Evolutionary conservation across 768 basidiomycete genomes (phyloP).

Genomic region (Pleurotus tuoliensis): DNA sequence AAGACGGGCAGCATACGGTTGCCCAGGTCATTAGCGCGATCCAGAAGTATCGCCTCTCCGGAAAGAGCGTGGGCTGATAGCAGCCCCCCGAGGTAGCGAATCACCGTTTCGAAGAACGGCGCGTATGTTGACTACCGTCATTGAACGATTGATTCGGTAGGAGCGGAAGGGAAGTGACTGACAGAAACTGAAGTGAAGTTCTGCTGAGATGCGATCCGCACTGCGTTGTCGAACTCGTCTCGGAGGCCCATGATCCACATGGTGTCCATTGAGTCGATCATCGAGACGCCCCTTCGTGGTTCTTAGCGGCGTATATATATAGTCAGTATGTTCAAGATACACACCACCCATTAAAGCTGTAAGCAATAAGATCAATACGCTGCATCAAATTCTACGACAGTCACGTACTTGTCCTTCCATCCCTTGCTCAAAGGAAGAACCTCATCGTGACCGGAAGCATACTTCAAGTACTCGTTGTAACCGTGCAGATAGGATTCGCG

Average conservation of each 20-base stretch:
- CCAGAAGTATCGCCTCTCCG: slow-evolving; percentile 54
- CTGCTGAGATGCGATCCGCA: slow-evolving; percentile 47
- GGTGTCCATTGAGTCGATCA: slow-evolving; percentile 82
- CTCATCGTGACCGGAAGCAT: slow-evolving; percentile 64
- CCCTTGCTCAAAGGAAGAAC: slow-evolving; percentile 45
- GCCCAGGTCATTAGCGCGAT: slow-evolving; percentile 76
- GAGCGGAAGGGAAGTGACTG: slow-evolving; percentile 11
- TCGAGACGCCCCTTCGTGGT: slow-evolving; percentile 44
- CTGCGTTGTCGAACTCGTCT: slow-evolving; percentile 63
- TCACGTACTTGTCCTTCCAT: background rate
- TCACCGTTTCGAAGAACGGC: slow-evolving; percentile 83
- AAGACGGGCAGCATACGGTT: slow-evolving; percentile 71
- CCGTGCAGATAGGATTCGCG: slow-evolving; percentile 63
- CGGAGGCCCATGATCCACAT: slow-evolving; percentile 77
- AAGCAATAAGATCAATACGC: background rate
- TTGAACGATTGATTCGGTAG: background rate
- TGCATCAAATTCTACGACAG: background rate
- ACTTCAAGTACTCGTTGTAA: slow-evolving; percentile 58
- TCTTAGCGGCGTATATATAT: background rate
- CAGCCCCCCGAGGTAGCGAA: slow-evolving; percentile 86
- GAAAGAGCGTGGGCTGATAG: slow-evolving; percentile 81
- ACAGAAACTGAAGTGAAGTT: slow-evolving; percentile 34
- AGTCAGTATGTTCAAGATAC: background rate
- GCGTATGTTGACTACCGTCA: slow-evolving; percentile 22
- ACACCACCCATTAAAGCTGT: slow-evolving; percentile 73